Evolutionary conservation across 768 basidiomycete species (phyloP).

Genomic region (Macrocybe gigantea): DNA sequence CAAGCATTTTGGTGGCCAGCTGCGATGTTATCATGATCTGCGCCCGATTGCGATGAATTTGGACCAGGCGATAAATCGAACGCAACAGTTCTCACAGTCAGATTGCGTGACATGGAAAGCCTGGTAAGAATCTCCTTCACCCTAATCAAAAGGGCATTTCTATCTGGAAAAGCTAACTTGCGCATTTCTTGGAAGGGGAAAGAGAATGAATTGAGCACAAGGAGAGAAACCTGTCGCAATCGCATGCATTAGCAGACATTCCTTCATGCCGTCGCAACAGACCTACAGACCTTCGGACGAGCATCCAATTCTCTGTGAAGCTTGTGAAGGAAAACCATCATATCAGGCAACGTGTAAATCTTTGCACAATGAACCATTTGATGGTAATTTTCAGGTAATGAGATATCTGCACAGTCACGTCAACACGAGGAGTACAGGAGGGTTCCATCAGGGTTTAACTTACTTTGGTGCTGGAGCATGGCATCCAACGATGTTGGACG

Average conservation of each 20-base stretch:
- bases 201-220: conserved; percentile 63
- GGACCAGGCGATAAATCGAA: neutral
- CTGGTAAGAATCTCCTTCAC: conserved; percentile 49
- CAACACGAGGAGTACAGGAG: neutral
- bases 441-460: too few relatives aligned
- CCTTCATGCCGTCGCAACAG: neutral
- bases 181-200: conserved; percentile 56
- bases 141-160: conserved; percentile 38
- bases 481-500: conserved; percentile 23
- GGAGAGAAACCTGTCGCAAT: conserved; percentile 41
- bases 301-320: conserved; percentile 39
- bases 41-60: neutral
- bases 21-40: conserved; percentile 57
- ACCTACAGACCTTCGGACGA: conserved; percentile 37
- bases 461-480: neutral
- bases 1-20: conserved; percentile 62
- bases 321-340: conserved; percentile 55
- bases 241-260: neutral
- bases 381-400: conserved; percentile 6
- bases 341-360: conserved; percentile 43
- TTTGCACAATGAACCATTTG: conserved; percentile 28
- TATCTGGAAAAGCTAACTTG: conserved; percentile 30
- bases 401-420: conserved; percentile 7
- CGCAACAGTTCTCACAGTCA: conserved; percentile 36
- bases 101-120: conserved; percentile 36